phyloP scores from a whole-genome alignment of 192 early-diverging fungal genomes.

The Phycomyces nitens region DNA sequence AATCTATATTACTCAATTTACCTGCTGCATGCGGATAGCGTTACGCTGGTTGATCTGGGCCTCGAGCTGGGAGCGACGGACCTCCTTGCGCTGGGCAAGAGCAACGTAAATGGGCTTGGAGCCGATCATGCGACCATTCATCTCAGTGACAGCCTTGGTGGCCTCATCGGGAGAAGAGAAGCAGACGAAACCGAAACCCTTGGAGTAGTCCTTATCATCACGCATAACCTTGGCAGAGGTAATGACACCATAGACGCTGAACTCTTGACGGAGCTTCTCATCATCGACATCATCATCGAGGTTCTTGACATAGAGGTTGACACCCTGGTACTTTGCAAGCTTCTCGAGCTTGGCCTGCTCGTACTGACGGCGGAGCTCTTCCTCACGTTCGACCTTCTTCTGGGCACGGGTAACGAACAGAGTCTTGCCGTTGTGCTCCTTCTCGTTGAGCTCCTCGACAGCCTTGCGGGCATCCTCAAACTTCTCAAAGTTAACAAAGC shows the following conservation, averaged over 20 bases:
- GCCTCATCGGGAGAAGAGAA: conserved; percentile 99
- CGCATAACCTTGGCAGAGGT: conserved; percentile 97
- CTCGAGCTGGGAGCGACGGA: conserved; percentile 92
- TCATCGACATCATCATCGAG: conserved; percentile 96
- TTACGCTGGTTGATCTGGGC: conserved; percentile 91
- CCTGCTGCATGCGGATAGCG: conserved; percentile 77
- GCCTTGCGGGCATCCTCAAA: conserved; percentile 87
- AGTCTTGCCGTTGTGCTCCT: conserved; percentile 85
- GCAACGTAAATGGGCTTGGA: conserved; percentile 98
- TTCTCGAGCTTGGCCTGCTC: conserved; percentile 95
- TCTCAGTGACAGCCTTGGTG: conserved; percentile 96
- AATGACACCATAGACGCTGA: conserved; percentile 92
- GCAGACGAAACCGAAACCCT: conserved; percentile 99
- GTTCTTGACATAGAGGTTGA: conserved; percentile 99
- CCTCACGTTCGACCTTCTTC: conserved; percentile 97
- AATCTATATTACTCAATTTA: not conserved
- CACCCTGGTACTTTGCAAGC: conserved; percentile 97
- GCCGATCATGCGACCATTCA: conserved; percentile 95
- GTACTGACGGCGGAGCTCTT: conserved; percentile 94
- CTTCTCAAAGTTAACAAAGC: conserved; percentile 94
- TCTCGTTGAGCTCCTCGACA: conserved; percentile 91
- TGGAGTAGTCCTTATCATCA: conserved; percentile 84
- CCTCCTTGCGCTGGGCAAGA: conserved; percentile 96
- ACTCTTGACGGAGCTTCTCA: conserved; percentile 94
- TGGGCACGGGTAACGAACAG: conserved; percentile 96